These are phyloP conservation scores for Sequoia sempervirens DNA, from an alignment of 75 land plant species.

Conservation along the genomic window DNA sequence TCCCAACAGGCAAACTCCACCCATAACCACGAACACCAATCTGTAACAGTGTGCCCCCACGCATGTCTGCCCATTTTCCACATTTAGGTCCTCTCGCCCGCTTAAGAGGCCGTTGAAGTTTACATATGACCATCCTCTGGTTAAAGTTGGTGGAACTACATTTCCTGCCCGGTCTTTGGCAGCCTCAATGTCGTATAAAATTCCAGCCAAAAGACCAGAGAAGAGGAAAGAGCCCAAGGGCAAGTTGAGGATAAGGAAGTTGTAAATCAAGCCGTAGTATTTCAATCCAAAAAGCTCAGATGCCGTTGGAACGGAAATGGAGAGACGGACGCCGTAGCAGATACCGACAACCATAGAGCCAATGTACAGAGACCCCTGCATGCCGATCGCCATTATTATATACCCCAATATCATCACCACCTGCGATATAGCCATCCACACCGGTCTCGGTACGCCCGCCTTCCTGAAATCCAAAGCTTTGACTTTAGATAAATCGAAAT, in stretches of 20 bases:
- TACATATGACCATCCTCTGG: background rate
- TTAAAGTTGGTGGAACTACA: background rate
- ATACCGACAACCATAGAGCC: slow-evolving; percentile 61
- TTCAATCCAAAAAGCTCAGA: slow-evolving; percentile 69
- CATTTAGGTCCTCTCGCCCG: background rate
- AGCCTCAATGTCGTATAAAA: slow-evolving; percentile 63
- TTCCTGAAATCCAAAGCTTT: slow-evolving; percentile 22
- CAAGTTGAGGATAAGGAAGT: slow-evolving; percentile 65
- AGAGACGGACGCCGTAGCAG: slow-evolving; percentile 63
- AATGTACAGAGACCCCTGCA: slow-evolving; percentile 48
- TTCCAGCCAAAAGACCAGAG: slow-evolving; percentile 67
- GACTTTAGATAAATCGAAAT: too few relatives aligned
- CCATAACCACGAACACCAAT: slow-evolving; percentile 68
- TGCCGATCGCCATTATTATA: slow-evolving; percentile 38
- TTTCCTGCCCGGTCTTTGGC: slow-evolving; percentile 1
- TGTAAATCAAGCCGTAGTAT: slow-evolving; percentile 58
- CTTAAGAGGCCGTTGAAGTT: background rate
- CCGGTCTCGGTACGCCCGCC: slow-evolving; percentile 37
- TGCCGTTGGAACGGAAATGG: slow-evolving; percentile 56
- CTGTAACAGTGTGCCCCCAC: slow-evolving; percentile 73
- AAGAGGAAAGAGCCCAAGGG: slow-evolving; percentile 71
- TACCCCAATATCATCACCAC: slow-evolving; percentile 47
- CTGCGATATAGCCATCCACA: slow-evolving; percentile 55
- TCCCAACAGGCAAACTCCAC: slow-evolving; percentile 57
- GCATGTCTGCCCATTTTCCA: slow-evolving; percentile 40